These are phyloP conservation scores for Bombardia bombarda DNA, from an alignment of 495 filamentous ascomycete genomes.

Conservation along the genomic window DNA sequence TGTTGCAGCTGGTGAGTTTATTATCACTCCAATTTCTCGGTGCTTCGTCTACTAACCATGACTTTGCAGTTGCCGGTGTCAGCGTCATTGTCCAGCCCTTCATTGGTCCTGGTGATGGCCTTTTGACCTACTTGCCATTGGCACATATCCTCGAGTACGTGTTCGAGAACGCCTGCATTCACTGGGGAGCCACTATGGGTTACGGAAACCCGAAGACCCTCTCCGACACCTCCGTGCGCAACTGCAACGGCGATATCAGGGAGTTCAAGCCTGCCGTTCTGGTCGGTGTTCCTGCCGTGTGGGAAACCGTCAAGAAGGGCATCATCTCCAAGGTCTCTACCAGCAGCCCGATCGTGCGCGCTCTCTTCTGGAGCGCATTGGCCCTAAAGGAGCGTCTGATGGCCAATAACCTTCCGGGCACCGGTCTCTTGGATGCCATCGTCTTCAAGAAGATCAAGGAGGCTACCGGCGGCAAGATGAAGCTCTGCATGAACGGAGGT, in stretches of 20 bases:
- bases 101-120: conserved; percentile 74
- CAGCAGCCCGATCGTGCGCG: conserved; percentile 61
- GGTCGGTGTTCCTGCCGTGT: conserved; percentile 93
- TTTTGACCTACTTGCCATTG: conserved; percentile 87
- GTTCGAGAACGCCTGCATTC: conserved; percentile 87
- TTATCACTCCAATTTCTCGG: too few species aligned
- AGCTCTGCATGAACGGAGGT: conserved; percentile 79
- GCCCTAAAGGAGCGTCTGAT: conserved; percentile 76
- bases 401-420: conserved; percentile 65
- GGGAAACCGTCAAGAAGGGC: conserved; percentile 98
- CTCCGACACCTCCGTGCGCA: conserved; percentile 80
- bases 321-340: conserved; percentile 80
- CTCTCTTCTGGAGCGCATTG: conserved; percentile 89
- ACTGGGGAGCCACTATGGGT: conserved; percentile 95
- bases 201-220: conserved; percentile 93
- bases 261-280: conserved; percentile 89
- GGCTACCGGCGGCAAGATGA: conserved; percentile 74
- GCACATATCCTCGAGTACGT: conserved; percentile 97
- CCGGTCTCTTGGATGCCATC: conserved; percentile 60
- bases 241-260: conserved; percentile 92
- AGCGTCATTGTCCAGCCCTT: conserved; percentile 77
- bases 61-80: conserved; percentile 67
- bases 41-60: conserved; percentile 10
- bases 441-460: conserved; percentile 92
- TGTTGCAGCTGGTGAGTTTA: conserved; percentile 68